phyloP scores from a whole-genome alignment of 1,284 basidiomycete species.

The Somion occarium region DNA sequence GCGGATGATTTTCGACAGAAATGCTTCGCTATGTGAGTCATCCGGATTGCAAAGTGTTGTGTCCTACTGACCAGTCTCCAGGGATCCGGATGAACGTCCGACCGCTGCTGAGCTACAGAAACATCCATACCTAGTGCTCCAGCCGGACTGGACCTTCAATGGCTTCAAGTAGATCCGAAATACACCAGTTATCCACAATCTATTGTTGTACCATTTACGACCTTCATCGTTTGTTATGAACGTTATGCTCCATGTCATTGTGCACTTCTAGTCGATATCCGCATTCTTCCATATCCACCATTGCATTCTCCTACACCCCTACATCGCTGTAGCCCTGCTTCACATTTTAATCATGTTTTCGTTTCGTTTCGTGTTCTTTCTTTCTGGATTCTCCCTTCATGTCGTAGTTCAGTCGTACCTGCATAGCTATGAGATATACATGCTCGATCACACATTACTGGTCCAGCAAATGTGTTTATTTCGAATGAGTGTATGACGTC shows the following conservation, averaged over 20 bases:
- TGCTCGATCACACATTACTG: no score
- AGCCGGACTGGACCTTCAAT: slow-evolving; percentile 75
- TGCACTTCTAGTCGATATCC: slow-evolving; percentile 2
- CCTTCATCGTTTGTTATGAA: slow-evolving; percentile 7
- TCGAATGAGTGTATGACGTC: no score
- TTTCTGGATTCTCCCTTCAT: slow-evolving; percentile 5
- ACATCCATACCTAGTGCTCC: slow-evolving; percentile 81
- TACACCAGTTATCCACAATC: neutral
- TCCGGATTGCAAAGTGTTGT: neutral
- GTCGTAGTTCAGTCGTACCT: neutral
- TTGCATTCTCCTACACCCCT: neutral
- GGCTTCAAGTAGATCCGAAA: slow-evolving; percentile 37
- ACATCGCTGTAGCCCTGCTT: neutral
- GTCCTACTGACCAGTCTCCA: slow-evolving; percentile 25
- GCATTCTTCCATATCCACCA: neutral
- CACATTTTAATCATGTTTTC: slow-evolving; percentile 2
- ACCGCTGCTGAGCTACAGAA: slow-evolving; percentile 77
- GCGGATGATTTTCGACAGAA: slow-evolving; percentile 85
- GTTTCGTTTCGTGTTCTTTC: slow-evolving; percentile 4
- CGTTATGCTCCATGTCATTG: slow-evolving; percentile 6
- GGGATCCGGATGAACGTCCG: slow-evolving; percentile 85
- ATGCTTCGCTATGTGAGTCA: slow-evolving; percentile 84
- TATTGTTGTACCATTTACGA: slow-evolving; percentile 7
- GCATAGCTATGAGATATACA: no score
- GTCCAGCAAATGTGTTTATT: no score